Evolutionary conservation across 2,329 filamentous ascomycete genomes (phyloP).

Genomic region (Ophiostoma piceae): DNA sequence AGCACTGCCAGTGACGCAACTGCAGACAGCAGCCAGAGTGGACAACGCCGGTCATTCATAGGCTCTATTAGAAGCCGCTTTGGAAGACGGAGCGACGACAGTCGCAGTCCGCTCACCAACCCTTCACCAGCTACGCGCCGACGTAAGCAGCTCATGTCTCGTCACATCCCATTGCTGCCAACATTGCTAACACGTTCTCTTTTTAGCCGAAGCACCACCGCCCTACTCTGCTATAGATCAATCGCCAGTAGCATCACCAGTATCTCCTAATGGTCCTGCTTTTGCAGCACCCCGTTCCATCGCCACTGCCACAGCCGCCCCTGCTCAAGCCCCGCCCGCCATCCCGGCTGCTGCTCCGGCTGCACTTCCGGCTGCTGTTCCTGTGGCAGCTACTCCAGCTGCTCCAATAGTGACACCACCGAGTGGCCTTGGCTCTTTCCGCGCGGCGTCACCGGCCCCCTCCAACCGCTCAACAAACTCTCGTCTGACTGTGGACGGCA

Average conservation of each 20-base stretch:
- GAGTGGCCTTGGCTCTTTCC: not conserved
- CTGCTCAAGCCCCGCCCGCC: not conserved
- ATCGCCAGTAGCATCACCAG: not conserved
- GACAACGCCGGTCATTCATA: conserved; percentile 18
- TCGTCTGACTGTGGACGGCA: conserved; percentile 28
- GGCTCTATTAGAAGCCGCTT: conserved; percentile 21
- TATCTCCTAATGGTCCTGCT: conserved; percentile 15
- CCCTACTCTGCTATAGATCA: conserved; percentile 30
- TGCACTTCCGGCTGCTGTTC: not conserved
- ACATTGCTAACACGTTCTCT: not conserved
- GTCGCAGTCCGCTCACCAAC: conserved; percentile 27
- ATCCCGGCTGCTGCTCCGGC: not conserved
- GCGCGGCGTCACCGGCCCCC: conserved; percentile 28
- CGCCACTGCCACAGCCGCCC: not conserved
- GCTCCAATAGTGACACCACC: not conserved
- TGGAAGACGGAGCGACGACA: not conserved
- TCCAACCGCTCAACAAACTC: conserved; percentile 27
- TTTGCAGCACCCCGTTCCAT: conserved; percentile 22
- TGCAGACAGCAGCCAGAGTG: conserved; percentile 12
- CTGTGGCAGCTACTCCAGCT: not conserved
- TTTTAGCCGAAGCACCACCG: conserved; percentile 35
- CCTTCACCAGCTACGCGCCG: conserved; percentile 26
- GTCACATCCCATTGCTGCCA: not conserved
- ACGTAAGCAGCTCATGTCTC: not conserved
- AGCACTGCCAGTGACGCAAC: not conserved